Percentiles rank a stretch among this genome's conserved stretches.
phyloP scores from a whole-genome alignment of 2,329 filamentous ascomycete genomes.

The Endoconidiophora laricicola region DNA sequence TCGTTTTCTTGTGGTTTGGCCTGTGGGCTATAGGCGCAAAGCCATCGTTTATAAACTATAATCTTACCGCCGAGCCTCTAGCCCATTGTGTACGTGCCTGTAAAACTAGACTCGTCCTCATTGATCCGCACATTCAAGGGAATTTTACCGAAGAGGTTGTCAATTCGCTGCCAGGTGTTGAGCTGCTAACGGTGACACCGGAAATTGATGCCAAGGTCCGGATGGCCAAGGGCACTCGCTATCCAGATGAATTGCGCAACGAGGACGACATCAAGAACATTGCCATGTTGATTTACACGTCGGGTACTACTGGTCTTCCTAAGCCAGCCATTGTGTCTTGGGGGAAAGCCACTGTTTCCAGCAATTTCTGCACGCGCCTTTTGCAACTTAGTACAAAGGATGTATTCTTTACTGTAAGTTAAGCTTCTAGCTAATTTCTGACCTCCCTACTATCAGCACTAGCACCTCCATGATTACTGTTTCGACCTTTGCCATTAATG shows the following conservation, averaged over 20 bases:
- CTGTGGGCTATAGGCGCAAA: conserved; percentile 71
- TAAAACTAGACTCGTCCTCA: conserved; percentile 47
- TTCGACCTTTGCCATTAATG: no score
- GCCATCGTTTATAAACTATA: conserved; percentile 81
- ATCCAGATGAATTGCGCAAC: conserved; percentile 38
- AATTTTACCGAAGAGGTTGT: conserved; percentile 42
- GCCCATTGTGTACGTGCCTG: conserved; percentile 58
- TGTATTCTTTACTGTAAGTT: conserved; percentile 54
- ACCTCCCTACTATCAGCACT: no score
- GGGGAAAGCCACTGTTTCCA: conserved; percentile 42
- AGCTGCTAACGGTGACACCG: conserved; percentile 44
- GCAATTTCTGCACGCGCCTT: conserved; percentile 36
- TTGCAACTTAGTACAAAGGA: conserved; percentile 44
- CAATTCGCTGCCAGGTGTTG: conserved; percentile 30
- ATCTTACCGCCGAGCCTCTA: conserved; percentile 53
- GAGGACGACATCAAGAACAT: conserved; percentile 37
- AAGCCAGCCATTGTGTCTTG: conserved; percentile 66
- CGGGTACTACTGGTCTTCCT: conserved; percentile 69
- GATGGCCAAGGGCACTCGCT: conserved; percentile 34
- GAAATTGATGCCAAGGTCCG: conserved; percentile 38
- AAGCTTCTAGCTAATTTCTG: not conserved
- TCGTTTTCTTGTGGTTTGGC: conserved; percentile 58
- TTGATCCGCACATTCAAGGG: conserved; percentile 35
- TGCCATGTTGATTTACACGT: conserved; percentile 67
- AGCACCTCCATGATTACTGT: no score